phyloP scores from a whole-genome alignment of 352 stramenopile species.

The Pythium insidiosum region DNA sequence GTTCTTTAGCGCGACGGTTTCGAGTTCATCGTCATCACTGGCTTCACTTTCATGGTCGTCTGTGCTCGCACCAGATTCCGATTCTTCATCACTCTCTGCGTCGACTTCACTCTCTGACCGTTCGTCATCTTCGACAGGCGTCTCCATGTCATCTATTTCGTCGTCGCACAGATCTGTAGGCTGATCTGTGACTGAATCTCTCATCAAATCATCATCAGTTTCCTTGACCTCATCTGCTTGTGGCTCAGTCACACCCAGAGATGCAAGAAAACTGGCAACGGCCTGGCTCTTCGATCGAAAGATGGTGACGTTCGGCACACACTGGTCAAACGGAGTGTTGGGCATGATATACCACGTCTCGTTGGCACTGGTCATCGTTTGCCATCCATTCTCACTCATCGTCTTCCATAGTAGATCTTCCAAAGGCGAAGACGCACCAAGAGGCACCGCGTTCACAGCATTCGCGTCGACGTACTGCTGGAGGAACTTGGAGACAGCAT shows the following conservation, averaged over 20 bases:
- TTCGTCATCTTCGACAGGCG: not conserved
- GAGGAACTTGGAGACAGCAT: constrained; percentile 45
- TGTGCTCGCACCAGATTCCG: not conserved
- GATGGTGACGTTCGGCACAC: constrained; percentile 65
- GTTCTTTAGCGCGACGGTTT: not conserved
- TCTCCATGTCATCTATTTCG: not conserved
- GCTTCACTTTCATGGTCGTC: not conserved
- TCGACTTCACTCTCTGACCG: not conserved
- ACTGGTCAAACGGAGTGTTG: constrained; percentile 57
- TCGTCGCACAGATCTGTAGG: too few species aligned
- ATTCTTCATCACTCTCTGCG: constrained; percentile 6
- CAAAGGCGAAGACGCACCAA: constrained; percentile 22
- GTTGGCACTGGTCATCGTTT: constrained; percentile 31
- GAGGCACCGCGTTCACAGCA: not conserved
- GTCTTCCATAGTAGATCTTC: constrained; percentile 54
- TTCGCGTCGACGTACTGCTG: constrained; percentile 19
- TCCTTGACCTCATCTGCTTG: not conserved
- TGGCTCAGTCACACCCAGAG: not conserved
- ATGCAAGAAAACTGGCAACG: constrained; percentile 51
- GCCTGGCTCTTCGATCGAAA: constrained; percentile 56
- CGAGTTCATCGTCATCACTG: constrained; percentile 18
- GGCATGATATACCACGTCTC: constrained; percentile 61
- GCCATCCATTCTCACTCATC: constrained; percentile 43
- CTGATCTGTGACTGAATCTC: not conserved
- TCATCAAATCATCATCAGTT: not conserved